phyloP scores from a whole-genome alignment of 305 asterid species.

The Fraxinus floribunda region DNA sequence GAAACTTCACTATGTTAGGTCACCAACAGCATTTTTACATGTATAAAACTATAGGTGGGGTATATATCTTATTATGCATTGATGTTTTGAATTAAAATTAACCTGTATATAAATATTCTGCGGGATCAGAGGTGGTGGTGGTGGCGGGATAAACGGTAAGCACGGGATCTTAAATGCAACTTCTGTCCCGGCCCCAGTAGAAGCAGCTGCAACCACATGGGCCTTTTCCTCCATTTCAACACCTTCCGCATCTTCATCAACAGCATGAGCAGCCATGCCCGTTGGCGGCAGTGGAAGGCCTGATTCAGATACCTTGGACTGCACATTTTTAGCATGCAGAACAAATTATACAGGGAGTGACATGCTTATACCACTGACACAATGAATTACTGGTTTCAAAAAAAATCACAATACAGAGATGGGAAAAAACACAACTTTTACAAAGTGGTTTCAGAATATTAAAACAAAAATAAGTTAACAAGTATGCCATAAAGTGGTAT shows the following conservation, averaged over 20 bases:
- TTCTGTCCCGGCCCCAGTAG: slow-evolving; percentile 33
- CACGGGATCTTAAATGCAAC: slow-evolving; percentile 27
- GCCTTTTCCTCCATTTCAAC: slow-evolving; percentile 52
- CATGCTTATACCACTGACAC: slow-evolving; percentile 4
- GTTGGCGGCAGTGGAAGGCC: slow-evolving; percentile 58
- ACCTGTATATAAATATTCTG: slow-evolving; percentile 64
- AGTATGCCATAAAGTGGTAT: background rate
- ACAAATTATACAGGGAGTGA: background rate
- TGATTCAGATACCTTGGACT: slow-evolving; percentile 50
- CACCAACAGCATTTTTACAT: background rate
- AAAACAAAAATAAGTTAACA: background rate
- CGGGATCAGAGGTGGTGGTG: slow-evolving; percentile 59
- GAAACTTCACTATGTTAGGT: background rate
- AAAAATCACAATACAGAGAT: background rate
- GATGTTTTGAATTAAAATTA: slow-evolving; percentile 4
- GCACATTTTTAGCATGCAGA: slow-evolving; percentile 26
- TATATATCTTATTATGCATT: background rate
- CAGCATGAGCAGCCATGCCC: slow-evolving; percentile 80
- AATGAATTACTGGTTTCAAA: background rate
- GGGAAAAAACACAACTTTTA: background rate
- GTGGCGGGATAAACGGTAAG: slow-evolving; percentile 55
- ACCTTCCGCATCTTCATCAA: slow-evolving; percentile 68
- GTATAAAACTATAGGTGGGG: background rate
- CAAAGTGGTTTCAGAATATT: background rate
- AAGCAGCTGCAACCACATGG: slow-evolving; percentile 32